phyloP scores from a whole-genome alignment of 768 basidiomycete genomes.

The Steccherinum ochraceum region DNA sequence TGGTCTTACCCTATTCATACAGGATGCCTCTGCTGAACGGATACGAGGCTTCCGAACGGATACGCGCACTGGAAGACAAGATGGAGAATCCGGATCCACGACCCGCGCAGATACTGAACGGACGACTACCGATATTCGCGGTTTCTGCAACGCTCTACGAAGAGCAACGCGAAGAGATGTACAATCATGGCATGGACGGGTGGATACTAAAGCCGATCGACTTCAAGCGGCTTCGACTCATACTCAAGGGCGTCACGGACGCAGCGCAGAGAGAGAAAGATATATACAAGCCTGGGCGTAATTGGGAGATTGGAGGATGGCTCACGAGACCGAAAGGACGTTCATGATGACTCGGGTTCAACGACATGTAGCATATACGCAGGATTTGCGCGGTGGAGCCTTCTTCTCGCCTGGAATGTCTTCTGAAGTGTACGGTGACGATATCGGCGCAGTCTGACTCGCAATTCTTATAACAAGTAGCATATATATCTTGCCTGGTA shows the following conservation, averaged over 20 bases:
- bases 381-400: too few species aligned
- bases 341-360: too few species aligned
- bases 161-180: constrained; percentile 47
- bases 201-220: constrained; percentile 84
- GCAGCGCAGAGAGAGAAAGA: constrained; percentile 42
- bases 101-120: constrained; percentile 45
- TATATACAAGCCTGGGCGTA: constrained; percentile 43
- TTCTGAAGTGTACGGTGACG: too few species aligned
- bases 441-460: too few species aligned
- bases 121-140: constrained; percentile 73
- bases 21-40: constrained; percentile 83
- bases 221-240: constrained; percentile 54
- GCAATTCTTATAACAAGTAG: too few species aligned
- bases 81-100: constrained; percentile 18
- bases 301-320: constrained; percentile 66
- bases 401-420: too few species aligned
- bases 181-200: constrained; percentile 59
- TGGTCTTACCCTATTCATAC: constrained; percentile 1
- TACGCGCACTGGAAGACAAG: constrained; percentile 52
- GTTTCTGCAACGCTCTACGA: constrained; percentile 71
- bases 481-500: too few species aligned
- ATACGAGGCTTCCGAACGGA: constrained; percentile 58
- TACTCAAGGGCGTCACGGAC: constrained; percentile 59
- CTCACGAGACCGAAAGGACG: constrained; percentile 20
- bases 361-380: too few species aligned